phyloP scores from a whole-genome alignment of 179 eudicot genomes.

The Monotropa hypopitys region DNA sequence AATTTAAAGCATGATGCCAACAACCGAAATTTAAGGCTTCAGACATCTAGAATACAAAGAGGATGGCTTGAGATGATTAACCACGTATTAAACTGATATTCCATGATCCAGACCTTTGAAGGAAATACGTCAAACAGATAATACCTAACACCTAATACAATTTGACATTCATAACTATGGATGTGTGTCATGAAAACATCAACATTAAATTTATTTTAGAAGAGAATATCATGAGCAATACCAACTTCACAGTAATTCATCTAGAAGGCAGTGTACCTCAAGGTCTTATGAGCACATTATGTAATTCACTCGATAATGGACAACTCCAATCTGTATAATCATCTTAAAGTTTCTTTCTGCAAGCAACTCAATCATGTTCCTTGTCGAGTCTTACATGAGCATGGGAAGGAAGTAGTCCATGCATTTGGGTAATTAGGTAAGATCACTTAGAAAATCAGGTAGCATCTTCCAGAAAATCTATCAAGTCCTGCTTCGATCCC shows the following conservation, averaged over 20 bases:
- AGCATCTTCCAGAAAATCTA: neutral
- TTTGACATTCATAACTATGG: neutral
- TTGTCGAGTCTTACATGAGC: neutral
- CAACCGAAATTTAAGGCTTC: constrained; percentile 1
- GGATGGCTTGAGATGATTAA: neutral
- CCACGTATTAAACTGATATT: neutral
- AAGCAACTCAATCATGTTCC: neutral
- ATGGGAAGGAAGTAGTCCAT: neutral
- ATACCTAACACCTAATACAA: neutral
- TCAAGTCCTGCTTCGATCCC: neutral
- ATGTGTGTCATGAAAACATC: neutral
- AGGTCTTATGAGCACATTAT: neutral
- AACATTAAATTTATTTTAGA: neutral
- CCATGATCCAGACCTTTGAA: neutral
- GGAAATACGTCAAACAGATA: neutral
- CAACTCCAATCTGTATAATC: neutral
- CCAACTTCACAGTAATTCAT: neutral
- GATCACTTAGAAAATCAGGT: neutral
- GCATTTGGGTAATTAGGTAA: neutral
- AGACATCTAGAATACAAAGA: no score
- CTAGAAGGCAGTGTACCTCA: neutral
- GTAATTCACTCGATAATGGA: neutral
- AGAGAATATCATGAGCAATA: neutral
- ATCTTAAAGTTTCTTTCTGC: neutral
- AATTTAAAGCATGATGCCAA: neutral